Evolutionary conservation across 441 rosid genomes (phyloP).

Genomic region (Dalechampia spathulata): DNA sequence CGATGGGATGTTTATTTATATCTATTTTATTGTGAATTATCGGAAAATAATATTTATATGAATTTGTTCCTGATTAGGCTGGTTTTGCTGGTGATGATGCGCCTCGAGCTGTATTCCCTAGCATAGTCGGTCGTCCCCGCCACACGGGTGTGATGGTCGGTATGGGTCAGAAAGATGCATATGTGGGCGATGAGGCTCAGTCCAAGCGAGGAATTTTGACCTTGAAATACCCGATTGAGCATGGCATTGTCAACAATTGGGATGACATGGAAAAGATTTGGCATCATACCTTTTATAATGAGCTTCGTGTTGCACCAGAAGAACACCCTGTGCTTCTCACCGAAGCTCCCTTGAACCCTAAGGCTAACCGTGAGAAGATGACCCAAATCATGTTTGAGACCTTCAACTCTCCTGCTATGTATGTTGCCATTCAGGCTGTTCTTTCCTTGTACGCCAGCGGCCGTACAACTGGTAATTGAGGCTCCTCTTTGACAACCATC

Average conservation of each 20-base stretch:
- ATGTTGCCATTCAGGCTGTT: conserved; percentile 90
- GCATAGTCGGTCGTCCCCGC: conserved; percentile 30
- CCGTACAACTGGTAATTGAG: too few relatives aligned
- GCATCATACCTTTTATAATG: conserved; percentile 84
- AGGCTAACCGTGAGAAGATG: conserved; percentile 97
- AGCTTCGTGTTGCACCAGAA: too few relatives aligned
- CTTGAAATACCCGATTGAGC: conserved; percentile 36
- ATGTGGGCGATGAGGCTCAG: conserved; percentile 93
- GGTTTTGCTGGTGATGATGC: too few relatives aligned
- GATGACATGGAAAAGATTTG: conserved; percentile 78
- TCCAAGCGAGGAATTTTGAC: conserved; percentile 86
- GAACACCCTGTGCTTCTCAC: too few relatives aligned
- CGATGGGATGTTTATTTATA: too few relatives aligned
- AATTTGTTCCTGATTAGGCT: too few relatives aligned
- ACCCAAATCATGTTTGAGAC: conserved; percentile 95
- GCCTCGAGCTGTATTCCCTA: too few relatives aligned
- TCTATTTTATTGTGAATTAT: too few relatives aligned
- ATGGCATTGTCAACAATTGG: too few relatives aligned
- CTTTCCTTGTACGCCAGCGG: conserved; percentile 70
- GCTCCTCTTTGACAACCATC: too few relatives aligned
- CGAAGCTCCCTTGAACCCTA: conserved; percentile 78
- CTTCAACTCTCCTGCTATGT: conserved; percentile 84
- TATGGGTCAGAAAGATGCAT: conserved; percentile 94
- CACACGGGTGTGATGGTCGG: conserved; percentile 99
- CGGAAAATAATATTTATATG: too few relatives aligned